A percentile compares a stretch with the other conserved stretches of the same genome.
These are phyloP conservation scores for Tympanopsis confertula DNA, from an alignment of 2,329 filamentous ascomycete genomes.

Conservation along the genomic window DNA sequence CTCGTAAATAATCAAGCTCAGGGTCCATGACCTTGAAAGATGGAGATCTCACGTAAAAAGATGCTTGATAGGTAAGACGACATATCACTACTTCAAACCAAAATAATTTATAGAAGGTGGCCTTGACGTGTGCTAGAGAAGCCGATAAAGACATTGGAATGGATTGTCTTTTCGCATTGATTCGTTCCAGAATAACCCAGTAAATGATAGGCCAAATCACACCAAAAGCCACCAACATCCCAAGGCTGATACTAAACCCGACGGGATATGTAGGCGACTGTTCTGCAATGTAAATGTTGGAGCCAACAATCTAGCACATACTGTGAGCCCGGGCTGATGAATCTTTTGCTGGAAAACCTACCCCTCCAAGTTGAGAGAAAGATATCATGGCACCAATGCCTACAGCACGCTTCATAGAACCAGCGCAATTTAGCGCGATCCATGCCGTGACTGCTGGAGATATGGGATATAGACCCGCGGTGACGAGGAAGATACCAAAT, in stretches of 20 bases:
- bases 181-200: no score
- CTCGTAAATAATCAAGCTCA: no score
- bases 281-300: constrained; percentile 9
- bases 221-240: no score
- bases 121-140: no score
- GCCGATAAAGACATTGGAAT: no score
- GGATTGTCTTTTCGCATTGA: no score
- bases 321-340: not conserved
- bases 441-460: constrained; percentile 15
- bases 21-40: no score
- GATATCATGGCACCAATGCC: constrained; percentile 15
- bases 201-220: no score
- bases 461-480: constrained; percentile 15
- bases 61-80: no score
- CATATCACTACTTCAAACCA: no score
- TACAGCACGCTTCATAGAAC: constrained; percentile 14
- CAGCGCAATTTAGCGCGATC: constrained; percentile 16
- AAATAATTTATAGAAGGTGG: no score
- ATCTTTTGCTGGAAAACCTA: not conserved
- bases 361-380: constrained; percentile 7
- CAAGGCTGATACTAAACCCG: constrained; percentile 6
- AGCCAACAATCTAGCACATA: constrained; percentile 13
- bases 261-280: constrained; percentile 6
- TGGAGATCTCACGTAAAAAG: no score
- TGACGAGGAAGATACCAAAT: constrained; percentile 7